phyloP scores from a whole-genome alignment of 2,329 filamentous ascomycete genomes.

The Verticillium klebahnii region DNA sequence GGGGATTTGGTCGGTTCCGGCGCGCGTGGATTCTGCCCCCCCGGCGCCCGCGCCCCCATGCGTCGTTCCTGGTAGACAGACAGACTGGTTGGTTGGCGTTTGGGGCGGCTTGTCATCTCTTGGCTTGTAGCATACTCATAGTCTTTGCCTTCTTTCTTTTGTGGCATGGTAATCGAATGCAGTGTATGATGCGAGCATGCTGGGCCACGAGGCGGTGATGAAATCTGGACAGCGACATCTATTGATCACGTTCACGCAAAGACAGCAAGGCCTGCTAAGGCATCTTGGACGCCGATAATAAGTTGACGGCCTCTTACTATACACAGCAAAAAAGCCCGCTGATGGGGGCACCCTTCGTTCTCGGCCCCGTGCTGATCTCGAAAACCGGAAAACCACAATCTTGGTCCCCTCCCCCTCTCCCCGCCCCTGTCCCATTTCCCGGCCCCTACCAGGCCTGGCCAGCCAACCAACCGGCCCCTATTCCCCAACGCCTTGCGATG shows the following conservation, averaged over 20 bases:
- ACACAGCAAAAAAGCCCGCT: no score
- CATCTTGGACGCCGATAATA: no score
- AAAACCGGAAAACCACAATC: neutral
- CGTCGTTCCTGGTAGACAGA: neutral
- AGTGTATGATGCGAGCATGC: neutral
- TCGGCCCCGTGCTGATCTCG: no score
- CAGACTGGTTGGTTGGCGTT: neutral
- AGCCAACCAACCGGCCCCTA: neutral
- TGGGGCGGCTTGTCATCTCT: neutral
- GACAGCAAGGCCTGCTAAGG: neutral
- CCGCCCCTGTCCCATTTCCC: neutral
- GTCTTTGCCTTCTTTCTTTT: neutral
- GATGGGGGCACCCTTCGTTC: no score
- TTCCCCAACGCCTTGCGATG: conserved; percentile 1
- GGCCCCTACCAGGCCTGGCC: neutral
- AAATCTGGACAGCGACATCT: no score
- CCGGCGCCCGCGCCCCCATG: neutral
- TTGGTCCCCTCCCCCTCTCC: neutral
- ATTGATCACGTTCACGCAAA: neutral
- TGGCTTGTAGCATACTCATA: neutral
- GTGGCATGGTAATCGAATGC: neutral
- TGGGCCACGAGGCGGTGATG: no score
- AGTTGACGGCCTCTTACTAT: no score
- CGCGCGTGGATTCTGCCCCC: neutral
- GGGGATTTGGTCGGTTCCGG: neutral